These are phyloP conservation scores for Raddia distichophylla DNA, from an alignment of 176 grass and related monocot genomes.

Conservation along the genomic window DNA sequence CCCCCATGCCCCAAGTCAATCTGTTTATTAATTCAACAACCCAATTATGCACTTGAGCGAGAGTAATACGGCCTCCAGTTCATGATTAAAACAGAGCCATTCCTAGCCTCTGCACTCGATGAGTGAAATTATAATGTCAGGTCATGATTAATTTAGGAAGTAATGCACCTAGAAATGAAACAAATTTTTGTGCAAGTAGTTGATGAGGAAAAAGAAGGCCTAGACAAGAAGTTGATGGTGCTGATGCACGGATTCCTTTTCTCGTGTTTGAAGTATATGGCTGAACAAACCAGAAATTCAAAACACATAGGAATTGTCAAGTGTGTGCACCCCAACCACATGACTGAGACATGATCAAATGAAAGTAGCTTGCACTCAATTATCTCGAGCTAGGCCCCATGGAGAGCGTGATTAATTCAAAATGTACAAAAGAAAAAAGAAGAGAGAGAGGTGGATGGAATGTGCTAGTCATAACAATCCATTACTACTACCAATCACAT, in stretches of 20 bases:
- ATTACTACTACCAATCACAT: background rate
- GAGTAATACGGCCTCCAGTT: background rate
- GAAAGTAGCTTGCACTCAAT: slow-evolving; percentile 25
- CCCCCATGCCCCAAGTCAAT: background rate
- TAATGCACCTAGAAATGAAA: background rate
- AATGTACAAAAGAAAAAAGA: background rate
- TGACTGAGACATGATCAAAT: slow-evolving; percentile 16
- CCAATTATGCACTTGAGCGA: too few relatives aligned
- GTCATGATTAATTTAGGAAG: background rate
- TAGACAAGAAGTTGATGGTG: background rate
- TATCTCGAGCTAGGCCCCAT: slow-evolving; percentile 25
- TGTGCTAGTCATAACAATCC: slow-evolving; percentile 15
- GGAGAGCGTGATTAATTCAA: background rate
- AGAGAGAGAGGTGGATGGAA: background rate
- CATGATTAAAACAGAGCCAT: background rate
- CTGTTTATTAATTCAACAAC: background rate
- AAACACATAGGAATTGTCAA: slow-evolving; percentile 9
- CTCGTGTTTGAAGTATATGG: slow-evolving; percentile 29
- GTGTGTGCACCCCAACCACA: slow-evolving; percentile 1
- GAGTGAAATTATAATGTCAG: background rate
- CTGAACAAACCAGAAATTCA: slow-evolving; percentile 24
- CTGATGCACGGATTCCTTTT: background rate
- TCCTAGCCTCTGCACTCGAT: background rate
- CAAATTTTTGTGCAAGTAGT: background rate
- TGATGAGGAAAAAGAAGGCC: background rate